Conservation (phyloP, 2,329 filamentous ascomycete species). For the Pseudogymnoascus sp. region DNA sequence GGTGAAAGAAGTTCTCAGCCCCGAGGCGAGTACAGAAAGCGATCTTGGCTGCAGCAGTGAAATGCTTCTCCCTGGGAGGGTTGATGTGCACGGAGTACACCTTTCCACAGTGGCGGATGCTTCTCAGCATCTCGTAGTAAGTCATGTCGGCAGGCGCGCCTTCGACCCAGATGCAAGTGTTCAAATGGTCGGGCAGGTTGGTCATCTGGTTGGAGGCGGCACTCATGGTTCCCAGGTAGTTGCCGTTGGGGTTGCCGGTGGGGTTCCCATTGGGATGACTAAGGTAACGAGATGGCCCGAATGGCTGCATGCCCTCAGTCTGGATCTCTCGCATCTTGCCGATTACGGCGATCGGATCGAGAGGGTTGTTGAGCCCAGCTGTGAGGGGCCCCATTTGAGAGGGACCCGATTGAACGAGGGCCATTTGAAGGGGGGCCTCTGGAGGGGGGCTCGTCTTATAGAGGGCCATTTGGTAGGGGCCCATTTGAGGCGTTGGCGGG, state of each 20-base stretch:
- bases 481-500: not conserved
- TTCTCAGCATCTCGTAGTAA: conserved; percentile 16
- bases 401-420: not conserved
- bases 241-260: not conserved
- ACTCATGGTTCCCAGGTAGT: conserved; percentile 7
- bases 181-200: conserved; percentile 15
- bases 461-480: not conserved
- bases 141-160: conserved; percentile 15
- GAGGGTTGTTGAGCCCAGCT: not conserved
- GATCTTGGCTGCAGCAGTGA: conserved; percentile 18
- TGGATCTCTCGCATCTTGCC: not conserved
- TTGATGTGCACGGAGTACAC: conserved; percentile 18
- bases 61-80: conserved; percentile 10
- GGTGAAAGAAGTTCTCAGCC: not conserved
- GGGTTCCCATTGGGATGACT: not conserved
- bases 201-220: conserved; percentile 2
- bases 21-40: conserved; percentile 15
- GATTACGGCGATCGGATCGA: not conserved
- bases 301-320: not conserved
- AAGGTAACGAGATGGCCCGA: not conserved
- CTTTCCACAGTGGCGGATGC: conserved; percentile 16
- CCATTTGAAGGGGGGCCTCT: not conserved
- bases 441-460: not conserved
- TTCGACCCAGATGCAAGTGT: conserved; percentile 22
- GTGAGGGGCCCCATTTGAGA: not conserved